Evolutionary conservation across 306 rosid genomes (phyloP), one percentile per base, ranked within the genome.

Genomic region (Potentilla sterilis): DNA sequence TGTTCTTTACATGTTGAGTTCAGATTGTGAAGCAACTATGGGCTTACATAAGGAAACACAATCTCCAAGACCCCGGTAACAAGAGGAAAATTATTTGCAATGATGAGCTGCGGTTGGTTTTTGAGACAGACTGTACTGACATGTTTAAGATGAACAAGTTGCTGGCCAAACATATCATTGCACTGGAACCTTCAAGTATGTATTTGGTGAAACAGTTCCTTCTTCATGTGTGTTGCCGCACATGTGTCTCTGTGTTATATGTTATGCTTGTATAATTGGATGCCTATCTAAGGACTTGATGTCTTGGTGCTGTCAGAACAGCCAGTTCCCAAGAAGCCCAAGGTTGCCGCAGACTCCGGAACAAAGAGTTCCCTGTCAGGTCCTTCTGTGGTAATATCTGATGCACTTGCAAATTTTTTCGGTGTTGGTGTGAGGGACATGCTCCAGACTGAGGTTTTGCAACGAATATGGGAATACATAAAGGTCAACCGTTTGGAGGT

Each of bases 401-500:
- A 92, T 69, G 81, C 91, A 76, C 96, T 89, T 77, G 96, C 93
- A 71, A 92, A 83, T 69, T 92, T 92, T 81, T 88, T 92, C 34
- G 93, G 89, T 49, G 79, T 87, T 67, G 77, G 86, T 74, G 90
- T 75, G 81, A 85, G 89, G 87, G 96, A 92, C 85, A 92, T 88
- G 96, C 91, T 87, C 34, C 97, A 89, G 68, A 72, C 91, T 47
- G 97, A 92, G 86, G 96, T 89, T 83, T 74, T 89, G 83, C 80
- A 79, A 68, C 90, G 96, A 61, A 86, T 92, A 73, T 89, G 96
- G 97, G 97, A 88, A 70, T 92, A 92, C 79, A 89, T 92, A 70
- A 89, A 88, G 75, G 92, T 83, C 81, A 81, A 90, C 62, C 87
- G 78, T 72, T 86, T 92, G 65, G 96, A 92, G 92, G 96, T 92